Conservation (phyloP, 176 grass and related monocot species). For the Rhynchospora breviuscula region DNA sequence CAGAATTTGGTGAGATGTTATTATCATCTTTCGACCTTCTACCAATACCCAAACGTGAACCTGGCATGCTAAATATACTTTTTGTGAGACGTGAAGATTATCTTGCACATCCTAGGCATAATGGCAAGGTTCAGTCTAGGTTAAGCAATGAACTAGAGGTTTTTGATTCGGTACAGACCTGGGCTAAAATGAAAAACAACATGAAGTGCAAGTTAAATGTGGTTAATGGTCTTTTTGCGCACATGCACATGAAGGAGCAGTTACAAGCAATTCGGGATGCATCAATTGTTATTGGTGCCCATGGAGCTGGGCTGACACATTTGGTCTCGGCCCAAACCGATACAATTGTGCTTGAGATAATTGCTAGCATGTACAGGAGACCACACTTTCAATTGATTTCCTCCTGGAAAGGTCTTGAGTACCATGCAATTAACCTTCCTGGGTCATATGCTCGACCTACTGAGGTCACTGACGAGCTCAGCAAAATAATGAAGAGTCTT, state of each 20-base stretch:
- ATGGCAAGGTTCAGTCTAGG: slow-evolving; percentile 78
- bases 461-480: slow-evolving; percentile 44
- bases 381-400: slow-evolving; percentile 86
- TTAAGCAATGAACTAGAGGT: slow-evolving; percentile 81
- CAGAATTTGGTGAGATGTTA: slow-evolving; percentile 95
- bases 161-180: slow-evolving; percentile 51
- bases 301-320: slow-evolving; percentile 91
- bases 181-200: slow-evolving; percentile 43
- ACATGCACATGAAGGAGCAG: slow-evolving; percentile 93
- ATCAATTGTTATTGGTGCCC: slow-evolving; percentile 80
- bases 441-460: slow-evolving; percentile 44
- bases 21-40: slow-evolving; percentile 57
- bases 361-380: slow-evolving; percentile 70
- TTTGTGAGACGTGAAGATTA: slow-evolving; percentile 95
- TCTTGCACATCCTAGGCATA: slow-evolving; percentile 89
- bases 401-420: slow-evolving; percentile 78
- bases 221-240: slow-evolving; percentile 79
- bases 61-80: slow-evolving; percentile 55
- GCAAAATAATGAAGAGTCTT: slow-evolving; percentile 50
- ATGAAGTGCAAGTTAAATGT: slow-evolving; percentile 75
- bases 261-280: slow-evolving; percentile 71
- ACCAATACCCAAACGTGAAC: slow-evolving; percentile 37
- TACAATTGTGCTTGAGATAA: slow-evolving; percentile 88
- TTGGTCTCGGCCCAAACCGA: slow-evolving; percentile 58
- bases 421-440: slow-evolving; percentile 74